phyloP scores from a whole-genome alignment of 345 rosid genomes.

The Dovyalis caffra region DNA sequence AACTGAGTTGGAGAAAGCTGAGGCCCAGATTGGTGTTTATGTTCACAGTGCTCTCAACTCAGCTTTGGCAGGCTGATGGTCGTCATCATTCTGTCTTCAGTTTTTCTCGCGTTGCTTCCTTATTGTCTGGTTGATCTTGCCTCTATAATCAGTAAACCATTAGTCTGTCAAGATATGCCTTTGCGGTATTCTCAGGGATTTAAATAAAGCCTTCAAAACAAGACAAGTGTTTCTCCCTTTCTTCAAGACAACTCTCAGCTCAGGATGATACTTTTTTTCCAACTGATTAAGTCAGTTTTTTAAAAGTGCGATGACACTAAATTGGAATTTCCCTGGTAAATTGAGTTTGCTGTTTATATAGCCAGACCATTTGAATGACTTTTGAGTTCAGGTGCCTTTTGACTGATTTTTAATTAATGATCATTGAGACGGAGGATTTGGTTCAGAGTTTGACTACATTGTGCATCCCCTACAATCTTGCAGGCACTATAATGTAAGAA shows the following conservation, averaged over 20 bases:
- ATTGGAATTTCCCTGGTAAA: neutral
- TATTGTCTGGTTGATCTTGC: slow-evolving; percentile 18
- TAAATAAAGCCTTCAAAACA: slow-evolving; percentile 21
- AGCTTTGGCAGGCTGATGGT: slow-evolving; percentile 41
- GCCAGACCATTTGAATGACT: neutral
- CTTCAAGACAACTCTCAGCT: neutral
- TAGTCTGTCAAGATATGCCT: slow-evolving; percentile 12
- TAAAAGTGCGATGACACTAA: neutral
- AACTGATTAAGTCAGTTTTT: neutral
- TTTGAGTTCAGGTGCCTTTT: neutral
- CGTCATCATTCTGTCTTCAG: slow-evolving; percentile 2
- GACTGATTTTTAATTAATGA: neutral
- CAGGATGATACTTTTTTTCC: neutral
- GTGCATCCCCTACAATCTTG: neutral
- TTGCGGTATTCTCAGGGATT: slow-evolving; percentile 6
- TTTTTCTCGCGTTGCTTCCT: slow-evolving; percentile 1
- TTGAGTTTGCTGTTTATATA: neutral
- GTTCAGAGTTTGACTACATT: no score
- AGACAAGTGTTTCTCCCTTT: neutral
- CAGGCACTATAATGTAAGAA: neutral
- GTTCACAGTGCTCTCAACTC: slow-evolving; percentile 74
- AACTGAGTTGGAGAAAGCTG: slow-evolving; percentile 77
- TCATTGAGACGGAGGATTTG: no score
- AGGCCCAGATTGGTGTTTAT: slow-evolving; percentile 84
- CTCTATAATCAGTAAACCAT: slow-evolving; percentile 15